Conservation (phyloP, 1,284 basidiomycete species). For the Fistulinella staudtii region DNA sequence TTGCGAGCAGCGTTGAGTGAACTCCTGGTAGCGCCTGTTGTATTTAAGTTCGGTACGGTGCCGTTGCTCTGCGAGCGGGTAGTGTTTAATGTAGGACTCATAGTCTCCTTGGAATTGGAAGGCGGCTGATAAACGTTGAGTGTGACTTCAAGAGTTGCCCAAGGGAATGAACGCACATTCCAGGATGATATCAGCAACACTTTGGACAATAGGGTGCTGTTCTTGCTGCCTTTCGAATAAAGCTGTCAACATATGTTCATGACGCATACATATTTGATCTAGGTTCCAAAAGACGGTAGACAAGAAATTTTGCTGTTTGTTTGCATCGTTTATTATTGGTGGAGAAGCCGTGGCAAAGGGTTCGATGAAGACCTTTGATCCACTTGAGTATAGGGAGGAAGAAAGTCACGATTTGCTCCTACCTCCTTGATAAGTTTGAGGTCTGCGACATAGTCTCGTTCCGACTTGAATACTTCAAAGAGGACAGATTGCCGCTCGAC, state of each 20-base stretch:
- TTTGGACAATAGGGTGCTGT: constrained; percentile 76
- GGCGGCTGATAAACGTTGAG: constrained; percentile 31
- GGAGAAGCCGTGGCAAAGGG: constrained; percentile 53
- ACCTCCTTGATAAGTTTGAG: constrained; percentile 66
- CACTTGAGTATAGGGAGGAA: constrained; percentile 4
- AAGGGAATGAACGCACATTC: constrained; percentile 45
- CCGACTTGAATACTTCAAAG: constrained; percentile 80
- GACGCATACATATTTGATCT: constrained; percentile 55
- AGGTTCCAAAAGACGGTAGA: constrained; percentile 75
- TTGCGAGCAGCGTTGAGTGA: constrained; percentile 58
- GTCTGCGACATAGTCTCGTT: constrained; percentile 76
- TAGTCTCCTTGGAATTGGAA: constrained; percentile 58
- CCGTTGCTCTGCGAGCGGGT: constrained; percentile 74
- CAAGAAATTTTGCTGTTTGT: constrained; percentile 55
- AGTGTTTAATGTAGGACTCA: constrained; percentile 78
- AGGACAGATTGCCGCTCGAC: constrained; percentile 76
- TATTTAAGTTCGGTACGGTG: constrained; percentile 68
- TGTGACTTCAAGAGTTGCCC: constrained; percentile 6
- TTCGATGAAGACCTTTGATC: constrained; percentile 60
- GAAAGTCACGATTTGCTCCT: constrained; percentile 3
- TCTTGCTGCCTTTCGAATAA: constrained; percentile 72
- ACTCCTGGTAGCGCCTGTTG: constrained; percentile 62
- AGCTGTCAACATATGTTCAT: constrained; percentile 60
- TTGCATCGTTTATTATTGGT: constrained; percentile 49
- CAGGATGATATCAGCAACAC: constrained; percentile 73